phyloP scores from a whole-genome alignment of 2,329 filamentous ascomycete genomes.

The Westerdykella sp. region DNA sequence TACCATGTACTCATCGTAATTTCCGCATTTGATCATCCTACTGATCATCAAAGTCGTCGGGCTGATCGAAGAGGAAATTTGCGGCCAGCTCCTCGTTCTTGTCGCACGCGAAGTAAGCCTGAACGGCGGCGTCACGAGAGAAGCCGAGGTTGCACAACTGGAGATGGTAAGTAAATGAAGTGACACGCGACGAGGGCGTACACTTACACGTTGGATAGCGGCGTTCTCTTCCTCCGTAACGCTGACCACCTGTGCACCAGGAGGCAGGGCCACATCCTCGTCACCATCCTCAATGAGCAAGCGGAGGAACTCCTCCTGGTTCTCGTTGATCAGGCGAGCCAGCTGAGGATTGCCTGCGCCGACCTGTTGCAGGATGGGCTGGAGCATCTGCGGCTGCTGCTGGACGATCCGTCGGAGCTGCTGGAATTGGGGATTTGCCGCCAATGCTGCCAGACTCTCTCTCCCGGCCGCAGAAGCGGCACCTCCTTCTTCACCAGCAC shows the following conservation, averaged over 20 bases:
- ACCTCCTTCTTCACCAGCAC: conserved; percentile 43
- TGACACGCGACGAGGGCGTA: background rate
- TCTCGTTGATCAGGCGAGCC: conserved; percentile 82
- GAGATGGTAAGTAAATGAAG: conserved; percentile 9
- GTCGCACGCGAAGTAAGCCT: conserved; percentile 98
- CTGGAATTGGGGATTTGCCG: conserved; percentile 95
- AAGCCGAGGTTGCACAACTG: conserved; percentile 91
- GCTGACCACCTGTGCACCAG: conserved; percentile 79
- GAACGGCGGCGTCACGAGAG: conserved; percentile 85
- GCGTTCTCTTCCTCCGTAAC: conserved; percentile 96
- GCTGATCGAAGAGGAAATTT: conserved; percentile 97
- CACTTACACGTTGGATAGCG: conserved; percentile 84
- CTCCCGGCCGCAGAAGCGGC: conserved; percentile 45
- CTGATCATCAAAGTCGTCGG: conserved; percentile 67
- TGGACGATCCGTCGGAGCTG: conserved; percentile 95
- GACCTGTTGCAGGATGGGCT: conserved; percentile 94
- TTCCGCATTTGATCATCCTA: conserved; percentile 5
- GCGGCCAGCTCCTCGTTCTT: conserved; percentile 98
- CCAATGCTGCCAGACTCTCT: conserved; percentile 84
- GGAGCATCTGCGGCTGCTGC: conserved; percentile 96
- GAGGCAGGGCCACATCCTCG: conserved; percentile 76
- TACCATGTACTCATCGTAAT: too few species aligned
- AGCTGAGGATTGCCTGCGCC: conserved; percentile 92
- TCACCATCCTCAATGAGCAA: conserved; percentile 83
- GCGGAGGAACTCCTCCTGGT: conserved; percentile 89